phyloP scores from a whole-genome alignment of 2,329 filamentous ascomycete species.

The Capronia epimyces region DNA sequence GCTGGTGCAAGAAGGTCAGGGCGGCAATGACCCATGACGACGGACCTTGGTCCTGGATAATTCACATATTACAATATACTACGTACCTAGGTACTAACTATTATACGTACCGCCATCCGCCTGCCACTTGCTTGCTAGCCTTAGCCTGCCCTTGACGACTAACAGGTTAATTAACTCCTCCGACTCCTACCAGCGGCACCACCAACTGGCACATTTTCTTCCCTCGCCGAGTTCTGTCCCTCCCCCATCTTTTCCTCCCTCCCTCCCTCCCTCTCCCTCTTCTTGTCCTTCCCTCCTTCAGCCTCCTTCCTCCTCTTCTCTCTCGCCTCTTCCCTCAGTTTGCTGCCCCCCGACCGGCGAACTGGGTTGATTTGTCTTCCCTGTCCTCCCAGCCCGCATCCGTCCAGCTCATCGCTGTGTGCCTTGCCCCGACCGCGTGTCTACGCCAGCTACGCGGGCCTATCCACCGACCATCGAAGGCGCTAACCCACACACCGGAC shows the following conservation, averaged over 20 bases:
- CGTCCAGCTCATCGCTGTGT: background rate
- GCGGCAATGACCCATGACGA: too few relatives aligned
- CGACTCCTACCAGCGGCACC: background rate
- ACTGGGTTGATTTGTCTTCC: slow-evolving; percentile 1
- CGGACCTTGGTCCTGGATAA: too few relatives aligned
- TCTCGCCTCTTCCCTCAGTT: slow-evolving; percentile 2
- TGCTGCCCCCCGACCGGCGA: background rate
- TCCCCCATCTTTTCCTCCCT: slow-evolving; percentile 15
- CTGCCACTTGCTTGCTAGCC: background rate
- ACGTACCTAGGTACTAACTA: too few relatives aligned
- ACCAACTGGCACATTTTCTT: background rate
- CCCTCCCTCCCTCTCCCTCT: too few relatives aligned
- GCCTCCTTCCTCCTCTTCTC: slow-evolving; percentile 4
- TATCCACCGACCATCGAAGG: background rate
- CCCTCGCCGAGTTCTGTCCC: background rate
- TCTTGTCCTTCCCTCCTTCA: slow-evolving; percentile 15
- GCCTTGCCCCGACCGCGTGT: slow-evolving; percentile 5
- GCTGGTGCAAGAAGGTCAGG: too few relatives aligned
- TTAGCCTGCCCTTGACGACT: background rate
- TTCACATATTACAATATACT: too few relatives aligned
- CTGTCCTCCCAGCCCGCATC: slow-evolving; percentile 1
- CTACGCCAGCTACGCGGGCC: background rate
- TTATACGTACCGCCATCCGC: background rate
- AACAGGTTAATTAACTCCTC: background rate
- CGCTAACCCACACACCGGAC: slow-evolving; percentile 11